Evolutionary conservation across 805 yeast genomes (phyloP), one percentile per base, ranked within the genome.

Genomic region (Hanseniaspora osmophila): DNA sequence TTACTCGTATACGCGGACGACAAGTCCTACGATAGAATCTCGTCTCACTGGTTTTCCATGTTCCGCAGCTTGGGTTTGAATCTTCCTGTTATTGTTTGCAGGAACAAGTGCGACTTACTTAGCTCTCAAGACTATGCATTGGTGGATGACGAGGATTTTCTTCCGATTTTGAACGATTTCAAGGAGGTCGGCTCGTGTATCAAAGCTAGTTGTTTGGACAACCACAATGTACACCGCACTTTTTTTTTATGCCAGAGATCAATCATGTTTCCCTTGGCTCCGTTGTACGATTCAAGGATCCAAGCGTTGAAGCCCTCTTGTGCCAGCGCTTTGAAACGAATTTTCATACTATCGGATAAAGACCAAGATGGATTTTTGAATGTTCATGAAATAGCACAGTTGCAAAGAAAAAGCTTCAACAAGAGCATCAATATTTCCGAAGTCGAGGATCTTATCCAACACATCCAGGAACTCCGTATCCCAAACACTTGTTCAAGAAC

Each of bases 1-100:
- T 83, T 96, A 90, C 71, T 92, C n/a, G 86, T 92, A 0, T 92
- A 88, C 58, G 75, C 92, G 2, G 97, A 88, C 57, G 95, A 87
- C 56, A 92, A 87, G 58, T 86, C 97, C 0, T 92, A 87, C 58
- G 97, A 92, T 59, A 70, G 97, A 41, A 77, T 92, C 4, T 78
- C 95, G 2, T 67, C 90, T 19, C 87, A 87, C 60, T 92, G 99
- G 99, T 80, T 92, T 74, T 92, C 94, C 44, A 74, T 81, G 69
- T 81, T 92, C 55, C 70, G 99, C 49, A 84, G 95, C 0, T 70
- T 86, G 73, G 99, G 98, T 2, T 86, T 90, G 47, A 92, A 92
- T 57, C 62, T 90, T 12, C 98, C 99, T 0, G 80, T 92, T n/a
- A 85, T 92, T 1, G 65, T 92, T 2, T 82, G 94, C 62, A 87